These are phyloP conservation scores for Hsuehochloa calcarea DNA, from an alignment of 176 grass and related monocot species.

Conservation along the genomic window DNA sequence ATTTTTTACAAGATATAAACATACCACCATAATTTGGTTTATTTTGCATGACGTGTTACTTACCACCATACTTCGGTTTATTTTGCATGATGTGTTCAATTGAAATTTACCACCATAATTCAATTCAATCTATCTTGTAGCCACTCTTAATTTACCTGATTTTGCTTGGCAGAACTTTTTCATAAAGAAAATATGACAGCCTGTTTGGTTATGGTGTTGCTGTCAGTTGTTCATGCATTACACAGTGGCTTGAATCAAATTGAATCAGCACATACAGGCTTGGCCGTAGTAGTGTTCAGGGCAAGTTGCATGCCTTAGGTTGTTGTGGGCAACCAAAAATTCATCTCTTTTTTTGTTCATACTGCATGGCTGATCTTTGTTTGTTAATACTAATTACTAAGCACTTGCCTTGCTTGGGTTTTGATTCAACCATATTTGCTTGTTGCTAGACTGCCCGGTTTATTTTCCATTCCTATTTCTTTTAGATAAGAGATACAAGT, in stretches of 20 bases:
- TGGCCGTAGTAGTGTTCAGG: not conserved
- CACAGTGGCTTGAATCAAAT: not conserved
- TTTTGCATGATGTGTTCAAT: not conserved
- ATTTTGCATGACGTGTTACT: not conserved
- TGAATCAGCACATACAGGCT: not conserved
- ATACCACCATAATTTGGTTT: not conserved
- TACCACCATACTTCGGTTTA: not conserved
- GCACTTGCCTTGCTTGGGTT: not conserved
- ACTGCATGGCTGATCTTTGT: not conserved
- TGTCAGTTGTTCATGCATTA: not conserved
- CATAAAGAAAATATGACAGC: not conserved
- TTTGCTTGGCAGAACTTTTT: not conserved
- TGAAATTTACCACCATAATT: conserved; percentile 20
- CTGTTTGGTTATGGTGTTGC: not conserved
- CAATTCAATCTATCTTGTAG: not conserved
- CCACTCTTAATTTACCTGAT: conserved; percentile 1
- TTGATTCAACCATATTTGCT: conserved; percentile 27
- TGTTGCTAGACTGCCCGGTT: not conserved
- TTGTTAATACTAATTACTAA: not conserved
- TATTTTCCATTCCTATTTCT: conserved; percentile 23
- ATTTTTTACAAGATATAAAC: not conserved
- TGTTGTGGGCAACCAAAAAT: not conserved
- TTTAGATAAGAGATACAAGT: conserved; percentile 75
- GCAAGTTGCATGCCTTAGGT: conserved; percentile 9
- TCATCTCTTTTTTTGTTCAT: not conserved